phyloP scores from a whole-genome alignment of 208 protist species.

The Balamuthia mandrillaris region DNA sequence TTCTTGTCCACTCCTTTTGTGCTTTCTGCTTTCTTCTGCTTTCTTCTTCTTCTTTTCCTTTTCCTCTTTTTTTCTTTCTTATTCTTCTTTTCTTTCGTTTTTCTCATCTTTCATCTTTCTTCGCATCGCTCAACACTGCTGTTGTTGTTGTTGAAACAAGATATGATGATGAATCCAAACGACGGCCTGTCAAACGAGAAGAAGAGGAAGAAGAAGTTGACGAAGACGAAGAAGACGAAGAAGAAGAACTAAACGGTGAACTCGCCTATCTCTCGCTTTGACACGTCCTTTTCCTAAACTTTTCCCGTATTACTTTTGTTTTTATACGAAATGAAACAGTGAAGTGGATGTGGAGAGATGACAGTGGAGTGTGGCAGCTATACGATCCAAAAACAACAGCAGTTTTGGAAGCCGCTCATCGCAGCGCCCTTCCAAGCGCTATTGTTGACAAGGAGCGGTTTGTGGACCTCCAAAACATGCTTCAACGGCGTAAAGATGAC shows the following conservation, averaged over 20 bases:
- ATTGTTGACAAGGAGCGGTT: background rate
- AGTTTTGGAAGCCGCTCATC: background rate
- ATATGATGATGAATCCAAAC: slow-evolving; percentile 1
- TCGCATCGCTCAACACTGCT: no score
- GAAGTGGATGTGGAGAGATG: background rate
- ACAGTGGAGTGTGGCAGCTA: background rate
- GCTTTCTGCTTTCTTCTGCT: no score
- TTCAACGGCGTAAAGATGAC: background rate
- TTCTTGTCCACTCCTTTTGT: no score
- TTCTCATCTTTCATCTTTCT: no score
- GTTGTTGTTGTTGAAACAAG: no score
- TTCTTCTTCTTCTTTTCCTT: no score
- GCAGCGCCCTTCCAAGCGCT: no score
- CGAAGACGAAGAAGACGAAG: background rate
- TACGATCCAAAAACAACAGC: background rate
- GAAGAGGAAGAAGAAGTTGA: background rate
- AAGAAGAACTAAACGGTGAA: background rate
- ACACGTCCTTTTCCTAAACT: no score
- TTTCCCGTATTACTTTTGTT: background rate
- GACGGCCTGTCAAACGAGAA: background rate
- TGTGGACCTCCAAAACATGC: background rate
- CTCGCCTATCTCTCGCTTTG: no score
- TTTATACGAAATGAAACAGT: background rate
- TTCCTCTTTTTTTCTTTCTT: no score
- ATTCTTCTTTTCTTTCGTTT: no score